Conservation (phyloP, 495 filamentous ascomycete genomes). For the Aspergillus baeticus region DNA sequence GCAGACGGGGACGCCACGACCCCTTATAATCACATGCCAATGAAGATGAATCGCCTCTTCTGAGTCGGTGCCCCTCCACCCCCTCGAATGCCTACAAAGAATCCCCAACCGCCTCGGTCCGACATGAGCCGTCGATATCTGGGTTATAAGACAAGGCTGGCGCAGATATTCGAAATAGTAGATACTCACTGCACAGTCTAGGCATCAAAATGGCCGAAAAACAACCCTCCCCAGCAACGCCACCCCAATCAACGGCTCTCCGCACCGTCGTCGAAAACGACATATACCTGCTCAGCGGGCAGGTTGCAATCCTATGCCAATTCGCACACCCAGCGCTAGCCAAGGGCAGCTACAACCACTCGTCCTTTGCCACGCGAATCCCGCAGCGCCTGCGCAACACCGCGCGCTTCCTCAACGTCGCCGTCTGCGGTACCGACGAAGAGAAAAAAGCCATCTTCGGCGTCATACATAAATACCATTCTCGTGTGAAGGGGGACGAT, state of each 20-base stretch:
- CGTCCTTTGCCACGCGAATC: conserved; percentile 18
- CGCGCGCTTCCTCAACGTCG: conserved; percentile 18
- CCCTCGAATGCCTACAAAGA: no score
- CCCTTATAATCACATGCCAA: conserved; percentile 3
- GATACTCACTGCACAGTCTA: no score
- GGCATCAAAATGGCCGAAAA: no score
- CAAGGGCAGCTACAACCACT: conserved; percentile 18
- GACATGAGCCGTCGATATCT: no score
- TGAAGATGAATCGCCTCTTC: no score
- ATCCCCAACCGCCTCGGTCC: no score
- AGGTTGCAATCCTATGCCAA: conserved; percentile 20
- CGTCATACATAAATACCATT: conserved; percentile 19
- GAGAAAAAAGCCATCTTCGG: conserved; percentile 19
- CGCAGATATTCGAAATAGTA: no score
- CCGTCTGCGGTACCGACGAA: conserved; percentile 14
- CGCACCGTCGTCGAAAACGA: conserved; percentile 10
- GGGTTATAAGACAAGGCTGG: no score
- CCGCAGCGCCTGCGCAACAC: conserved; percentile 19
- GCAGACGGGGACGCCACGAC: neutral
- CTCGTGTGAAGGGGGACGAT: conserved; percentile 18
- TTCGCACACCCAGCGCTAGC: conserved; percentile 21
- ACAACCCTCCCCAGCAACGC: no score
- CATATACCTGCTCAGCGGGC: conserved; percentile 21
- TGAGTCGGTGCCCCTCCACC: no score
- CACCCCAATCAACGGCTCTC: neutral